Evolutionary conservation across 2,329 filamentous ascomycete genomes (phyloP).

Genomic region (Escovopsis sp.): DNA sequence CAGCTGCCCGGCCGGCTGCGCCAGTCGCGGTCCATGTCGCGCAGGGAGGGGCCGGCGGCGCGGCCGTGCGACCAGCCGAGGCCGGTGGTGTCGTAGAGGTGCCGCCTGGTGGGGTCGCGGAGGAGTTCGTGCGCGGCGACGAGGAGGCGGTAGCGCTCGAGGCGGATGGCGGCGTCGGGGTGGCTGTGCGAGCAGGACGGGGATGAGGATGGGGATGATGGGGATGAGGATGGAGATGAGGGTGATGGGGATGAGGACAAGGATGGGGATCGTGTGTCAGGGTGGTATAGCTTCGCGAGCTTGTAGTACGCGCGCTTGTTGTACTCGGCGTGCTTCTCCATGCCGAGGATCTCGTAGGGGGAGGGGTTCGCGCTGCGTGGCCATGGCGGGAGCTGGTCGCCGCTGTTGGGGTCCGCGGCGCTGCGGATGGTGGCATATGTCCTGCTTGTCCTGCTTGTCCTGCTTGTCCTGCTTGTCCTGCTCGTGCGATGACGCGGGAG

Average conservation of each 20-base stretch:
- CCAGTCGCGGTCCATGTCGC: conserved; percentile 32
- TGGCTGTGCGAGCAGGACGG: conserved; percentile 7
- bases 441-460: no score
- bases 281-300: conserved; percentile 91
- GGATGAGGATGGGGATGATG: conserved; percentile 1
- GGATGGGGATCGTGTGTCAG: conserved; percentile 43
- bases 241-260: conserved; percentile 7
- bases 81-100: conserved; percentile 68
- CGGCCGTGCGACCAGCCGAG: conserved; percentile 58
- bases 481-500: background rate
- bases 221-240: no score
- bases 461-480: no score
- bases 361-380: conserved; percentile 43
- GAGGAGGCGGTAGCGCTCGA: conserved; percentile 84
- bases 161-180: conserved; percentile 37
- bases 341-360: conserved; percentile 77
- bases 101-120: conserved; percentile 62
- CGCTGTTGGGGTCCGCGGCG: conserved; percentile 2
- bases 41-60: conserved; percentile 35
- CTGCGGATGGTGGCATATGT: conserved; percentile 1
- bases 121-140: conserved; percentile 81
- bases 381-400: conserved; percentile 23
- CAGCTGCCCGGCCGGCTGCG: conserved; percentile 30
- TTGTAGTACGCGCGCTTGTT: conserved; percentile 75
- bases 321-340: conserved; percentile 48